Base-by-base conservation (phyloP, 768 basidiomycete species). In the Pisolithus albus region DNA sequence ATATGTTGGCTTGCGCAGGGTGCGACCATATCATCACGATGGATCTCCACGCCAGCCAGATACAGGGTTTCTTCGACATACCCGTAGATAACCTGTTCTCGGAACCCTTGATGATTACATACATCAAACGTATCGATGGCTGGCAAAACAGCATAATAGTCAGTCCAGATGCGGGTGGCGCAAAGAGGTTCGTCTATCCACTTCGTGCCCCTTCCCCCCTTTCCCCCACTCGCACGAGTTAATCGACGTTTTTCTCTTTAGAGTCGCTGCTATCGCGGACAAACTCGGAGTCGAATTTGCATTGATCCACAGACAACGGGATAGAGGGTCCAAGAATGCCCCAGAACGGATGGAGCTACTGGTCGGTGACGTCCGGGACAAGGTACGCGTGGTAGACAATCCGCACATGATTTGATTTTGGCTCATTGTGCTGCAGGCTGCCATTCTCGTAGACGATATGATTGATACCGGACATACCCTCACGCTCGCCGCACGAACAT, bases 21-120 rank as follows among this genome's bases (percentile, higher is more conserved):
- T 96, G 93, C 65, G 95, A 98, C 70, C 95, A 98, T 64, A 87
- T 99, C 62, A 97, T 99, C 59, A 97, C 95, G n/a, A 95, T 98
- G 88, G 94, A 98, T 68, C 74, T 98, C 47, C 95, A 97, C 64
- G 94, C 95, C 39, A 88, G 88, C 61, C 95, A 98, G 73, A 98
- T 97, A 54, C 95, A 98, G 65, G 95, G 95, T 7, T 98, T 98
- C 76, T 98, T 98, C 67, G 93, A 97, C 68, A 92, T 98, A 58
- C 95, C 95, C 8, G 94, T 96, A 24, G 95, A 98, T 73, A 98
- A 98, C 67, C 76, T 98, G 42, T 98, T 87, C 73, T 93, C 91
- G 36, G 95, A 99, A 67, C 92, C 96, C 2, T 75, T 94, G 54
- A 95, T 97, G 88, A 76, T 96, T 56, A 76, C 86, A 16, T 97